Evolutionary conservation across 2,329 filamentous ascomycete species (phyloP).

Genomic region (Helotiales sp.): DNA sequence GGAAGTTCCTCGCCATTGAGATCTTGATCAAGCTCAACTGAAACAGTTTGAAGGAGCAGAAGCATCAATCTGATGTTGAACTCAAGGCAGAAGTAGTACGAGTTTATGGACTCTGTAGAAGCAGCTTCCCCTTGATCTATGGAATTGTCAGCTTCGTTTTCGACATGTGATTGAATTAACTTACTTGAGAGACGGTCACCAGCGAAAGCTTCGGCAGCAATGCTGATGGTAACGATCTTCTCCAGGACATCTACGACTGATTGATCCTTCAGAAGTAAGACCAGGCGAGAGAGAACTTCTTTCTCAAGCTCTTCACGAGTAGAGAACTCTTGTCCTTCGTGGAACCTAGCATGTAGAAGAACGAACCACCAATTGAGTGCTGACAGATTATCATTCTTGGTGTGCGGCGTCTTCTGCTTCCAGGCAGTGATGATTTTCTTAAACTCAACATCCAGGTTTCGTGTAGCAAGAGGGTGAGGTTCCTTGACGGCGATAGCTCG

Average conservation of each 20-base stretch:
- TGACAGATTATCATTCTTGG: slow-evolving; percentile 39
- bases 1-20: slow-evolving; percentile 42
- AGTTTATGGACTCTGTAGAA: slow-evolving; percentile 39
- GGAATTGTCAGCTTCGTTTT: background rate
- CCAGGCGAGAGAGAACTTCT: slow-evolving; percentile 78
- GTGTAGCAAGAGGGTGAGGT: slow-evolving; percentile 71
- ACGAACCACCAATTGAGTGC: slow-evolving; percentile 80
- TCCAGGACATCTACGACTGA: slow-evolving; percentile 65
- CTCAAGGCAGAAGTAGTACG: slow-evolving; percentile 66
- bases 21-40: slow-evolving; percentile 64
- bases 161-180: slow-evolving; percentile 10
- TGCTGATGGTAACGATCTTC: slow-evolving; percentile 83
- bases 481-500: slow-evolving; percentile 73
- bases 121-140: slow-evolving; percentile 4
- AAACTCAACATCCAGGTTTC: slow-evolving; percentile 81
- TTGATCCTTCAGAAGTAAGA: slow-evolving; percentile 69
- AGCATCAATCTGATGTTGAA: slow-evolving; percentile 79
- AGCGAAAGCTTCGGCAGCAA: slow-evolving; percentile 78
- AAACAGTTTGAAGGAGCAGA: slow-evolving; percentile 67
- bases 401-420: slow-evolving; percentile 42
- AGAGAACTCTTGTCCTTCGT: slow-evolving; percentile 71
- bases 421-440: slow-evolving; percentile 60
- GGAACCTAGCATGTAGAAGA: slow-evolving; percentile 81
- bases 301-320: slow-evolving; percentile 80
- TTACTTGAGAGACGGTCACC: slow-evolving; percentile 59